Evolutionary conservation across 305 asterid species (phyloP).

Genomic region (Galium porrigens): DNA sequence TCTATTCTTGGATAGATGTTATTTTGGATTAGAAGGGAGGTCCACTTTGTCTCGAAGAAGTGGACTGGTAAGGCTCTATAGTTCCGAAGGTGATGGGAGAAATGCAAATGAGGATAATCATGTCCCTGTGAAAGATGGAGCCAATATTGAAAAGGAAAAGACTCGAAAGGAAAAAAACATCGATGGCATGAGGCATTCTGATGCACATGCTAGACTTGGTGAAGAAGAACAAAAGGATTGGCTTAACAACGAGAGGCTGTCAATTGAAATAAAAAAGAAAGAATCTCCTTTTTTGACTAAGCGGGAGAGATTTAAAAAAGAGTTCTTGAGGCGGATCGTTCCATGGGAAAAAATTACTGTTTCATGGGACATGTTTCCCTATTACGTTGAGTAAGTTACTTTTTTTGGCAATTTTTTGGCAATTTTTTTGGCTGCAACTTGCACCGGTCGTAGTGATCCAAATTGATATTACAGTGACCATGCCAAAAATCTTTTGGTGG

Average conservation of each 20-base stretch:
- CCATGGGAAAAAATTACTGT: conserved; percentile 84
- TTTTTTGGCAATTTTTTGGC: conserved; percentile 12
- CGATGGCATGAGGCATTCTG: conserved; percentile 25
- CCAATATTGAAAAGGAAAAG: conserved; percentile 35
- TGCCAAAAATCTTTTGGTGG: conserved; percentile 62
- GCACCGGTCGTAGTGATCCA: conserved; percentile 19
- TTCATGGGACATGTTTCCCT: conserved; percentile 92
- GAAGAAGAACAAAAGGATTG: conserved; percentile 90
- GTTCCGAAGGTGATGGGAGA: conserved; percentile 90
- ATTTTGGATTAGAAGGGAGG: conserved; percentile 28
- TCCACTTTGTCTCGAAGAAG: conserved; percentile 31
- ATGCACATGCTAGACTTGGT: conserved; percentile 79
- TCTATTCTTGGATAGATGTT: conserved; percentile 27
- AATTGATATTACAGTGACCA: conserved; percentile 44
- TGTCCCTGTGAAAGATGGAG: conserved; percentile 30
- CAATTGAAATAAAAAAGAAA: conserved; percentile 65
- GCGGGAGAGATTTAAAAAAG: conserved; percentile 65
- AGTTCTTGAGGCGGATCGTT: conserved; percentile 63
- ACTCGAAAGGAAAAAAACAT: conserved; percentile 25
- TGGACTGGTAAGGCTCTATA: conserved; percentile 38
- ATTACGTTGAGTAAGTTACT: conserved; percentile 55
- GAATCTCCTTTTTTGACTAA: conserved; percentile 73
- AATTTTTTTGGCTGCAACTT: conserved; percentile 13
- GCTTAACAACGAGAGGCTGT: conserved; percentile 65
- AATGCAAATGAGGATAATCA: conserved; percentile 64